Base-by-base conservation (phyloP, 257 asterid species). In the Fraxinus cuspidata region DNA sequence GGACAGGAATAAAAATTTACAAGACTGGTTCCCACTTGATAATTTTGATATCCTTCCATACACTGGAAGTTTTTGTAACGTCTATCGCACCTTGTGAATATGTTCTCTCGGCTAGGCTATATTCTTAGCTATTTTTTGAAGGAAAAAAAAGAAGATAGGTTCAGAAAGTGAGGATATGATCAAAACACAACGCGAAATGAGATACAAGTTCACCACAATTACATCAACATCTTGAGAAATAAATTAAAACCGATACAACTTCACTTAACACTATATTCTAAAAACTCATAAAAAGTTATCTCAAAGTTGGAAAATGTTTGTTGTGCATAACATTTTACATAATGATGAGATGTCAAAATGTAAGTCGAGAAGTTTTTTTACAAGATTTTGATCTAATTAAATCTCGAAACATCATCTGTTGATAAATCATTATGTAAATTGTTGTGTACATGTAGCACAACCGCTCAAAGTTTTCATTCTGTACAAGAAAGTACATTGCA, bases 1-100 rank as follows among this genome's bases (percentile, higher is more conserved):
- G 64, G 74, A 32, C 47, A 37, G n/a, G 56, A 74, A 71, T 71
- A 66, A 70, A 21, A 40, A 32, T 6, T 19, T n/a, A 56, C 42
- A 27, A 16, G 11, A 64, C 47, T 68, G 74, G 70, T 32, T 37
- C 5, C 64, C 58, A 49, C 10, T 29, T 56, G 3, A 58, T 42
- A 40, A 81, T 13, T 32, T 31, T 38, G 71, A 16, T 10, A 74
- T 2, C 74, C 75, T 49, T 67, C 28, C 64, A 53, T 56, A 7
- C 21, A 56, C 25, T n/a, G 65, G 27, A 56, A 56, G 28, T 56
- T 7, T 56, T 56, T 56, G 25, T 56, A 56, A n/a, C 6, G 21
- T n/a, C 25, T 56, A 18, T n/a, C 27, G 21, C 27, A n/a, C 21
- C 27, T 56, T 12, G 1, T 19, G 65, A 56, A n/a, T 56, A 3